Evolutionary conservation across 768 basidiomycete species (phyloP).

Genomic region (Boletus vinaceobasis): DNA sequence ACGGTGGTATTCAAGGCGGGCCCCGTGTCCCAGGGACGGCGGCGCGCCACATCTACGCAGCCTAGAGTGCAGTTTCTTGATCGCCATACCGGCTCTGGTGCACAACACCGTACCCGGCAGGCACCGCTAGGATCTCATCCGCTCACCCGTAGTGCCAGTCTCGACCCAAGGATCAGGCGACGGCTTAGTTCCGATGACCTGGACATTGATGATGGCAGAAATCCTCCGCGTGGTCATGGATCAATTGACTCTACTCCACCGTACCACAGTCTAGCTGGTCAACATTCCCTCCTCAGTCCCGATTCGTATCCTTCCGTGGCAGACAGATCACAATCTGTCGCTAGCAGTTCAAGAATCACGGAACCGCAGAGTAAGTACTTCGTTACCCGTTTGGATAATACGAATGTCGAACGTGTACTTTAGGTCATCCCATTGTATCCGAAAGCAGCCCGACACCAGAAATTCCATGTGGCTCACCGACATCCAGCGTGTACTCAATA

Average conservation of each 20-base stretch:
- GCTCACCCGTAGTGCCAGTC: slow-evolving; percentile 8
- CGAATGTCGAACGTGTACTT: not conserved
- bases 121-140: not conserved
- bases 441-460: slow-evolving; percentile 1
- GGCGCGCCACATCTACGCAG: slow-evolving; percentile 12
- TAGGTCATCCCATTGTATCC: slow-evolving; percentile 11
- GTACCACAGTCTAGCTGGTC: slow-evolving; percentile 20
- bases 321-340: slow-evolving; percentile 7
- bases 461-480: slow-evolving; percentile 3
- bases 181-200: slow-evolving; percentile 10
- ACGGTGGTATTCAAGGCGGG: slow-evolving; percentile 72
- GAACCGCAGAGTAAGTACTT: slow-evolving; percentile 11
- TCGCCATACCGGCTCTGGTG: not conserved
- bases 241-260: slow-evolving; percentile 30
- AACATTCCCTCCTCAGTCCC: not conserved
- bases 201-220: not conserved
- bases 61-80: slow-evolving; percentile 16
- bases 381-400: not conserved
- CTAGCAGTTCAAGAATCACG: slow-evolving; percentile 8
- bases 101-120: not conserved
- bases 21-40: slow-evolving; percentile 28
- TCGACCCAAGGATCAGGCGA: slow-evolving; percentile 8
- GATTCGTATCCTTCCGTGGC: not conserved
- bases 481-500: slow-evolving; percentile 6
- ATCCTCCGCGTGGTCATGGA: not conserved